These are phyloP conservation scores for Podaxis carcinomalis DNA, from an alignment of 768 basidiomycete species.

Conservation along the genomic window DNA sequence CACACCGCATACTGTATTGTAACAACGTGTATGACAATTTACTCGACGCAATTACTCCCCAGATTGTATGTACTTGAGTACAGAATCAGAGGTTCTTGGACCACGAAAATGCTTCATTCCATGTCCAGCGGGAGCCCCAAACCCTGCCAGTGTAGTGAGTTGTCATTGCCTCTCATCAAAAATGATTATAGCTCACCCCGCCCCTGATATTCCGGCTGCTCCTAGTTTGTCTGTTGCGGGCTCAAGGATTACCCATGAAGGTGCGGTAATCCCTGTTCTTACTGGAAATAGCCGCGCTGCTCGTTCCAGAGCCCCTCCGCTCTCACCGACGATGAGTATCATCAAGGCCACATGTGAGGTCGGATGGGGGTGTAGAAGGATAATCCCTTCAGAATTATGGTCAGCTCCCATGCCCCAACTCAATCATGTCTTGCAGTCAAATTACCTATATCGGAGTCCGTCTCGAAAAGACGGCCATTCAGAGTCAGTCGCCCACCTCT, in stretches of 20 bases:
- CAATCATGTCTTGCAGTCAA: not conserved
- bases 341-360: conserved; percentile 14
- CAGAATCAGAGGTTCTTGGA: conserved; percentile 13
- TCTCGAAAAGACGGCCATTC: conserved; percentile 22
- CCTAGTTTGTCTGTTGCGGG: conserved; percentile 50
- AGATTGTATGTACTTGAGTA: not conserved
- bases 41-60: conserved; percentile 1
- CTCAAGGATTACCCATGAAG: conserved; percentile 74
- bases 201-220: conserved; percentile 69
- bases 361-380: conserved; percentile 67
- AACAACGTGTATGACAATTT: conserved; percentile 46
- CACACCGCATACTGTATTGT: conserved; percentile 82
- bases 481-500: conserved; percentile 23
- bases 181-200: conserved; percentile 52
- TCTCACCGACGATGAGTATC: conserved; percentile 57
- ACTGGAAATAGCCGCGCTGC: conserved; percentile 74
- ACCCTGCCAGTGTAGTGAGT: conserved; percentile 12
- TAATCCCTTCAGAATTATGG: conserved; percentile 13
- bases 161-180: not conserved
- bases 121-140: conserved; percentile 28
- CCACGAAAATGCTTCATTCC: conserved; percentile 18
- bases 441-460: conserved; percentile 25
- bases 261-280: conserved; percentile 71
- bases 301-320: conserved; percentile 56
- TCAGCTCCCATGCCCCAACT: not conserved